A percentile compares a stretch with the other conserved stretches of the same genome.
phyloP scores from a whole-genome alignment of 2,329 filamentous ascomycete species.

The Aspergillus candidus region DNA sequence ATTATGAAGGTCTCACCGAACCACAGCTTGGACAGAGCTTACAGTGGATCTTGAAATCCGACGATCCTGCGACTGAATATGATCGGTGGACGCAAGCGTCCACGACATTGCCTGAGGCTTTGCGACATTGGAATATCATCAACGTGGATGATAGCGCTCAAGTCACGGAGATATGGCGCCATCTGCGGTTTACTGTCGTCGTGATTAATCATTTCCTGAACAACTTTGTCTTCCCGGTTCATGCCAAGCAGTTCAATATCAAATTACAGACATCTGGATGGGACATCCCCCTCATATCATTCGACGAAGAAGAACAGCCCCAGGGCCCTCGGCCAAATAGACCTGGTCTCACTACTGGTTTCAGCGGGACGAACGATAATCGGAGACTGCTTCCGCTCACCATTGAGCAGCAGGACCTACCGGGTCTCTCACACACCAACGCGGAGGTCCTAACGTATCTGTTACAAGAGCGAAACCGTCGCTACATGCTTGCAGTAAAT shows the following conservation, averaged over 20 bases:
- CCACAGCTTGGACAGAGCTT: slow-evolving; percentile 48
- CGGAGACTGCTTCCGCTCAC: slow-evolving; percentile 54
- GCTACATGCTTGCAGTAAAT: slow-evolving; percentile 37
- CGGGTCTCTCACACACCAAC: slow-evolving; percentile 53
- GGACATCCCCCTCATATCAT: slow-evolving; percentile 53
- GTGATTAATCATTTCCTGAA: slow-evolving; percentile 58
- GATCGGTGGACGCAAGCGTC: slow-evolving; percentile 44
- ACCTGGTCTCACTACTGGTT: slow-evolving; percentile 55
- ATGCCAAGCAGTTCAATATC: slow-evolving; percentile 58
- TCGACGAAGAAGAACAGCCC: slow-evolving; percentile 5
- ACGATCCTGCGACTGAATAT: slow-evolving; percentile 54
- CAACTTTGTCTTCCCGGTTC: slow-evolving; percentile 58
- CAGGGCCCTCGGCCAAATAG: background rate
- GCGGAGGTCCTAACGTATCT: slow-evolving; percentile 58
- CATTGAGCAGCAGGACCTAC: slow-evolving; percentile 57
- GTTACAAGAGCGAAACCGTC: slow-evolving; percentile 47
- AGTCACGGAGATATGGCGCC: slow-evolving; percentile 45
- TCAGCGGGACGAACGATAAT: slow-evolving; percentile 67
- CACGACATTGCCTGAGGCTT: slow-evolving; percentile 38
- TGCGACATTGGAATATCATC: slow-evolving; percentile 51
- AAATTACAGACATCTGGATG: slow-evolving; percentile 63
- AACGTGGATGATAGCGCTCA: slow-evolving; percentile 55
- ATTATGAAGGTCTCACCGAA: slow-evolving; percentile 53
- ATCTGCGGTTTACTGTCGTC: slow-evolving; percentile 44
- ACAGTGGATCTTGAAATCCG: slow-evolving; percentile 47